These are phyloP conservation scores for Parascedosporium putredinis DNA, from an alignment of 2,329 filamentous ascomycete species.

Conservation along the genomic window DNA sequence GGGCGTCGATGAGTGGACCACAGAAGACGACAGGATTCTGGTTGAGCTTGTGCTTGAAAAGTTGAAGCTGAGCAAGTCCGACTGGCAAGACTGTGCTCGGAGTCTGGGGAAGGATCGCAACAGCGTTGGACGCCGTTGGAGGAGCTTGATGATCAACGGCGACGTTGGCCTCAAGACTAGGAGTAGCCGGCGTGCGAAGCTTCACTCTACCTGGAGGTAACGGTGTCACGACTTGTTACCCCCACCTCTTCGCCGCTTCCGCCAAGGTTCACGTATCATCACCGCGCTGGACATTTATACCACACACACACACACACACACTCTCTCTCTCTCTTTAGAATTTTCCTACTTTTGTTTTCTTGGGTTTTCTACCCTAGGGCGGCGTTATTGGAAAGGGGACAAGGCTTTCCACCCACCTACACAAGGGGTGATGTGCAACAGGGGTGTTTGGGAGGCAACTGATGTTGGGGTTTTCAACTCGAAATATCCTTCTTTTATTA, in stretches of 20 bases:
- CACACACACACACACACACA: too few relatives aligned
- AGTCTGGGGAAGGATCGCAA: constrained; percentile 50
- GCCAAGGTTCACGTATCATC: too few relatives aligned
- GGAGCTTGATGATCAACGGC: constrained; percentile 47
- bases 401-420: not conserved
- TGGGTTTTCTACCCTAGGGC: too few relatives aligned
- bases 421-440: not conserved
- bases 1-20: constrained; percentile 43
- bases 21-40: constrained; percentile 53
- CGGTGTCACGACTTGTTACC: too few relatives aligned
- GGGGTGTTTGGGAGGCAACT: not conserved
- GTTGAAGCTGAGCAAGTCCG: constrained; percentile 50
- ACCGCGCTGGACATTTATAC: too few relatives aligned
- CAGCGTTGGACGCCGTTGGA: constrained; percentile 50
- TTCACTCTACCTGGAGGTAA: constrained; percentile 47
- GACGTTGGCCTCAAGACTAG: constrained; percentile 47
- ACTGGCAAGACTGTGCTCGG: constrained; percentile 59
- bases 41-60: constrained; percentile 60
- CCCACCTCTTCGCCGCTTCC: too few relatives aligned
- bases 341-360: too few relatives aligned
- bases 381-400: not conserved
- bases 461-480: too few relatives aligned
- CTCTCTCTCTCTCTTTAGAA: too few relatives aligned
- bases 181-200: constrained; percentile 30
- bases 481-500: too few relatives aligned